These are phyloP conservation scores for Krasilnikovozyma curviuscula DNA, from an alignment of 768 basidiomycete species.

Conservation along the genomic window DNA sequence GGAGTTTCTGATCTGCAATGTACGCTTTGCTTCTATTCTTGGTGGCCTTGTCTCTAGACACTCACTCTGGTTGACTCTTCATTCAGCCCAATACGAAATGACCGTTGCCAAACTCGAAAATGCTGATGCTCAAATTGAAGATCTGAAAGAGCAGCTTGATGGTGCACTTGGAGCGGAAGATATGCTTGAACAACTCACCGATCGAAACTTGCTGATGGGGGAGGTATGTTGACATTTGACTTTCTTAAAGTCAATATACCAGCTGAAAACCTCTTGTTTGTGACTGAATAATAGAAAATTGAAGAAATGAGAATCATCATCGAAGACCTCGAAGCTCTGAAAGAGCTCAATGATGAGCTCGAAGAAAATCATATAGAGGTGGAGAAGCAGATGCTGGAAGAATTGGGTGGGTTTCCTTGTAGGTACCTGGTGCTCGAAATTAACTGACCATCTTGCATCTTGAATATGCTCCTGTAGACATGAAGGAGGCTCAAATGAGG, in stretches of 20 bases:
- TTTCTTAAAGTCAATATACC: too few relatives aligned
- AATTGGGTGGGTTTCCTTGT: slow-evolving; percentile 46
- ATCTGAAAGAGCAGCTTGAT: slow-evolving; percentile 82
- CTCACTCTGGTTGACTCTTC: slow-evolving; percentile 11
- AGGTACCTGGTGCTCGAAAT: neutral
- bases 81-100: slow-evolving; percentile 55
- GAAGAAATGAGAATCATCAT: slow-evolving; percentile 93
- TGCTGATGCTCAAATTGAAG: slow-evolving; percentile 79
- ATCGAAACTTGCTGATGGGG: slow-evolving; percentile 73
- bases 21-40: slow-evolving; percentile 23
- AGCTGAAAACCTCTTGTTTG: too few relatives aligned
- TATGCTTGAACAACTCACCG: slow-evolving; percentile 84
- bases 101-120: slow-evolving; percentile 61
- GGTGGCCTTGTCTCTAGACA: neutral
- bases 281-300: slow-evolving; percentile 55
- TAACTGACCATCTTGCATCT: neutral
- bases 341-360: slow-evolving; percentile 89
- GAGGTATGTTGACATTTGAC: slow-evolving; percentile 38
- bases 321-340: slow-evolving; percentile 86
- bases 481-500: slow-evolving; percentile 47
- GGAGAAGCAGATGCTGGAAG: slow-evolving; percentile 73
- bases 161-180: slow-evolving; percentile 91
- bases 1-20: slow-evolving; percentile 63
- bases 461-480: slow-evolving; percentile 10
- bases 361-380: slow-evolving; percentile 92